Evolutionary conservation across 306 rosid genomes (phyloP), one percentile per base, ranked within the genome.

Genomic region (Citrullus colocynthis): DNA sequence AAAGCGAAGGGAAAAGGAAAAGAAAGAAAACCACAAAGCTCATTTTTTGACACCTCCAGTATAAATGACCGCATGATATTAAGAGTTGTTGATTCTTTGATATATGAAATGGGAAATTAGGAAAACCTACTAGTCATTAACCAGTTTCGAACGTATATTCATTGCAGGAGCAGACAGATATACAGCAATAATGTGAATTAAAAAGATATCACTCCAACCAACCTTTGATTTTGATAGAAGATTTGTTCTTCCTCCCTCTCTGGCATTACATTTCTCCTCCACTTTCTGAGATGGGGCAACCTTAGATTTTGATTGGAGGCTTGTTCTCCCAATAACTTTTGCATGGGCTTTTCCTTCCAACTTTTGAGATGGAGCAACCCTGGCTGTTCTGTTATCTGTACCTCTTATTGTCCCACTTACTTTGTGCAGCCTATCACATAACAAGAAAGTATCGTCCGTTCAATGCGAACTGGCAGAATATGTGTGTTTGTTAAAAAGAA

Each of bases 211-310:
- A 49, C 61, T 48, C 10, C 16, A 76, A 28, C 76, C 64, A 73
- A 89, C 90, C 98, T 91, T 91, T 77, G 87, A 80, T 84, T 88
- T 93, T 56, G 86, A 78, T 80, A 88, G 97, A 80, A 84, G 81
- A 48, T 76, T 85, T 32, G 77, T 78, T 81, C 84, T 85, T 79
- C 49, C 89, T 7, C 78, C 80, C 84, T 77, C 90, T 72, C 70
- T 85, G 69, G 82, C 67, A 70, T 78, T 87, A 30, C 84, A 60
- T 78, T 85, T 89, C 70, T 66, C 89, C 74, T 60, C 80, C 24
- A 28, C 9, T 61, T 42, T 77, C 72, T 77, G 69, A 44, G 71
- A 61, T 42, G 71, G 80, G 32, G 24, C 59, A 41, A 77, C 73
- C 56, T 77, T 60, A 20, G 71, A 63, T 58, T 78, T 93, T 51